A percentile compares a stretch with the other conserved stretches of the same genome.
Conservation (phyloP, 164 flowering plant genomes). For the Piper betle region DNA sequence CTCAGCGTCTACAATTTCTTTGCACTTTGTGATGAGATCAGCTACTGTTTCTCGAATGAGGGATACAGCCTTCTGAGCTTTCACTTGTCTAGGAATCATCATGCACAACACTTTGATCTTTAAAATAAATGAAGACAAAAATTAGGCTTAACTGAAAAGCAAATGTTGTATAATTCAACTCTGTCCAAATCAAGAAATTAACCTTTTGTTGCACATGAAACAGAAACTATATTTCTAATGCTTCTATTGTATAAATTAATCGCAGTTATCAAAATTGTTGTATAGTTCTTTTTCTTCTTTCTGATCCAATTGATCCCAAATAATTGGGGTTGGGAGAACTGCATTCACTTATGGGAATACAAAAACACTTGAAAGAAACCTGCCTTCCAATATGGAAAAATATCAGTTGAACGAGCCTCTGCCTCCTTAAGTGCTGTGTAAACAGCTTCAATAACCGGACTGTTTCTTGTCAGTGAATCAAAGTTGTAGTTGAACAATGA, state of each 20-base stretch:
- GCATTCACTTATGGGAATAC: not conserved
- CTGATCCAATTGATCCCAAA: no score
- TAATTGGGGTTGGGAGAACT: not conserved
- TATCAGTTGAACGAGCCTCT: slow-evolving; percentile 79
- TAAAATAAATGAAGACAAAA: not conserved
- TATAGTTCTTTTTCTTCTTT: no score
- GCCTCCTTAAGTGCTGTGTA: slow-evolving; percentile 91
- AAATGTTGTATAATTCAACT: no score
- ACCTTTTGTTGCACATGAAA: no score
- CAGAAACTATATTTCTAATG: no score
- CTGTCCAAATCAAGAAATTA: no score
- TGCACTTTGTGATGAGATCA: slow-evolving; percentile 66
- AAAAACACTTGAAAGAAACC: not conserved
- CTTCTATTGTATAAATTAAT: no score
- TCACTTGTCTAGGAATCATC: slow-evolving; percentile 75
- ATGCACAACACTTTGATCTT: slow-evolving; percentile 64
- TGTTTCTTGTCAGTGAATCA: slow-evolving; percentile 66
- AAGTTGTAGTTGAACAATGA: slow-evolving; percentile 89
- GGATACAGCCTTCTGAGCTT: slow-evolving; percentile 76
- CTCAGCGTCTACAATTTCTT: slow-evolving; percentile 70
- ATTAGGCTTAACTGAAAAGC: not conserved
- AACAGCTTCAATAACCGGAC: slow-evolving; percentile 87
- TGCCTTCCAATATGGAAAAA: slow-evolving; percentile 94
- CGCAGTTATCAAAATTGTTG: no score
- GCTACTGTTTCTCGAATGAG: slow-evolving; percentile 69